These are phyloP conservation scores for Salmacisia buchloeana DNA, from an alignment of 1,284 basidiomycete species.

Conservation along the genomic window DNA sequence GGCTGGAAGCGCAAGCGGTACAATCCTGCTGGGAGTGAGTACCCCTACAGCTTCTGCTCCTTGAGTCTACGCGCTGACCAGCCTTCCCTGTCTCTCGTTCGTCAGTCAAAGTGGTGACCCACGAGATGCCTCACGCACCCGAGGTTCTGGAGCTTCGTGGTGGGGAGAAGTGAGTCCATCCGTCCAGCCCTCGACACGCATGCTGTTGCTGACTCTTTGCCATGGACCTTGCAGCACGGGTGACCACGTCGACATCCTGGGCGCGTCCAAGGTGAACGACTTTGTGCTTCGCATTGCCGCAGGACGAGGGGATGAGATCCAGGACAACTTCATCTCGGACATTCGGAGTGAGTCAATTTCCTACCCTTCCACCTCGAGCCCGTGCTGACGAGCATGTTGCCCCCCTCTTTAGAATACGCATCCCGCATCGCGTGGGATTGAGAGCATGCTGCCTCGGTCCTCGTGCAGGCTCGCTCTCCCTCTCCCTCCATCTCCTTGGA, in stretches of 20 bases:
- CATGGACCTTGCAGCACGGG: slow-evolving; percentile 21
- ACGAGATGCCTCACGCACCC: slow-evolving; percentile 84
- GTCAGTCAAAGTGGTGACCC: slow-evolving; percentile 64
- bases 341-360: slow-evolving; percentile 57
- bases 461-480: background rate
- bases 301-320: slow-evolving; percentile 53
- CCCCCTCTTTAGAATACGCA: background rate
- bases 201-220: background rate
- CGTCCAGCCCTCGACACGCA: no score
- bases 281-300: slow-evolving; percentile 83
- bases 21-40: slow-evolving; percentile 71
- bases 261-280: slow-evolving; percentile 78
- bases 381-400: background rate
- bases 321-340: slow-evolving; percentile 69
- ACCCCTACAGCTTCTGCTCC: slow-evolving; percentile 53
- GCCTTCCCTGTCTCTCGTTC: background rate
- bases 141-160: slow-evolving; percentile 71
- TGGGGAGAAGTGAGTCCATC: slow-evolving; percentile 58
- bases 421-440: slow-evolving; percentile 2
- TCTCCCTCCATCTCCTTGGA: background rate
- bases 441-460: no score
- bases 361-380: background rate
- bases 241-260: slow-evolving; percentile 83
- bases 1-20: slow-evolving; percentile 86
- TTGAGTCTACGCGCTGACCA: background rate